These are phyloP conservation scores for Trametes hirsuta DNA, from an alignment of 1,284 basidiomycete species.

Conservation along the genomic window DNA sequence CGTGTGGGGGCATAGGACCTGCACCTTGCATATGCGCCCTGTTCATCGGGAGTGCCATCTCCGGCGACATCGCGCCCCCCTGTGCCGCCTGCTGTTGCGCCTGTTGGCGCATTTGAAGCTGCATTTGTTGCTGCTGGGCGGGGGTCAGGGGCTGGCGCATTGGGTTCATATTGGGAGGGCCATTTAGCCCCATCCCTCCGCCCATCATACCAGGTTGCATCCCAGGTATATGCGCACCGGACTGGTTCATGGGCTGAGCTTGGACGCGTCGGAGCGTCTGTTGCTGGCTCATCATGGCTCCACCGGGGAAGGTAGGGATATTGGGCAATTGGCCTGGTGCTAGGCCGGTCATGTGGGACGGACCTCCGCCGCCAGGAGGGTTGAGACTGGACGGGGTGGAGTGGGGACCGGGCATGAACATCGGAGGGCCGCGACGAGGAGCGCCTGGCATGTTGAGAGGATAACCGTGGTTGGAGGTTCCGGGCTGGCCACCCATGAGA, in stretches of 20 bases:
- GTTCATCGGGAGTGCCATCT: constrained; percentile 42
- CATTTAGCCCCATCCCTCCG: constrained; percentile 23
- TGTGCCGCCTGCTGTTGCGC: constrained; percentile 24
- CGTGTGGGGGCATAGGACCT: constrained; percentile 43
- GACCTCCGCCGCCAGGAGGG: constrained; percentile 38
- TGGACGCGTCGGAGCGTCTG: constrained; percentile 47
- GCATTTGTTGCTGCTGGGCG: constrained; percentile 23
- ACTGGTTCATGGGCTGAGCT: constrained; percentile 53
- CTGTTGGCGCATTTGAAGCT: constrained; percentile 29
- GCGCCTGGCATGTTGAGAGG: constrained; percentile 27
- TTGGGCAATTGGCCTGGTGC: constrained; percentile 39
- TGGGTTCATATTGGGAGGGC: constrained; percentile 33
- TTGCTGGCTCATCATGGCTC: constrained; percentile 39
- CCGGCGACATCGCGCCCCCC: constrained; percentile 43
- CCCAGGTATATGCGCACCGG: constrained; percentile 36
- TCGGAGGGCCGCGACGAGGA: constrained; percentile 16
- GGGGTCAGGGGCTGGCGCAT: constrained; percentile 26
- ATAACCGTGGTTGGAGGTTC: constrained; percentile 24
- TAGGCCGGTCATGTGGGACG: constrained; percentile 43
- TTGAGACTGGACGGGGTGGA: constrained; percentile 38
- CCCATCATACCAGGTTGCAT: constrained; percentile 46
- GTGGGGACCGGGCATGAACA: constrained; percentile 36
- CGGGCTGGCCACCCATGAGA: constrained; percentile 37
- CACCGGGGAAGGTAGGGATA: constrained; percentile 42
- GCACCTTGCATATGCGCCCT: constrained; percentile 37